These are phyloP conservation scores for Quercus berberidifolia DNA, from an alignment of 306 rosid species.

Conservation along the genomic window DNA sequence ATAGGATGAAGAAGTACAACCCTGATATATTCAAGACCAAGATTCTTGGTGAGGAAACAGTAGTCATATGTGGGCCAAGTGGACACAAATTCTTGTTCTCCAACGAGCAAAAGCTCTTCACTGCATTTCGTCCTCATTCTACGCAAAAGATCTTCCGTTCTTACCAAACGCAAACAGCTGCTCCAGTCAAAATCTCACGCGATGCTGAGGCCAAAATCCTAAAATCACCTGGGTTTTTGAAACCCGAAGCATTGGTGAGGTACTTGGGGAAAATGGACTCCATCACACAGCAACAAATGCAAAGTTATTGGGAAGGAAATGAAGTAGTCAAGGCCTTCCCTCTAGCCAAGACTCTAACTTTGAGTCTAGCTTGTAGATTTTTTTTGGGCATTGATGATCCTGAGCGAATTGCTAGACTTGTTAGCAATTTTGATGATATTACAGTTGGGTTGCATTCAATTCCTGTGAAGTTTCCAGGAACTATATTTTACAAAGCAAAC, in stretches of 20 bases:
- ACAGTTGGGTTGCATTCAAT: conserved; percentile 44
- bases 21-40: conserved; percentile 50
- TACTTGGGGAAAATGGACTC: conserved; percentile 53
- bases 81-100: conserved; percentile 57
- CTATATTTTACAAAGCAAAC: conserved; percentile 36
- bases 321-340: conserved; percentile 36
- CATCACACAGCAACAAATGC: conserved; percentile 43
- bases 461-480: conserved; percentile 47
- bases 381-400: conserved; percentile 43
- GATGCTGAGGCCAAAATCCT: background rate
- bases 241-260: conserved; percentile 55
- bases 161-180: no score
- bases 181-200: no score
- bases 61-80: conserved; percentile 46
- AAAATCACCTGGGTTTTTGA: conserved; percentile 46
- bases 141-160: no score
- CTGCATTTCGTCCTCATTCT: no score
- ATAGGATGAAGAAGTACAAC: conserved; percentile 41
- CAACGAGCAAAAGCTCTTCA: conserved; percentile 53
- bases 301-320: conserved; percentile 46
- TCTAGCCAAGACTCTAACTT: conserved; percentile 36
- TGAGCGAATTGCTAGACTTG: conserved; percentile 27
- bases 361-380: conserved; percentile 42
- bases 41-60: conserved; percentile 54
- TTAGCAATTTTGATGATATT: conserved; percentile 32